Percentiles rank a stretch among this genome's conserved stretches.
Conservation (phyloP, 2,329 filamentous ascomycete genomes). For the Epichloe amarillans region DNA sequence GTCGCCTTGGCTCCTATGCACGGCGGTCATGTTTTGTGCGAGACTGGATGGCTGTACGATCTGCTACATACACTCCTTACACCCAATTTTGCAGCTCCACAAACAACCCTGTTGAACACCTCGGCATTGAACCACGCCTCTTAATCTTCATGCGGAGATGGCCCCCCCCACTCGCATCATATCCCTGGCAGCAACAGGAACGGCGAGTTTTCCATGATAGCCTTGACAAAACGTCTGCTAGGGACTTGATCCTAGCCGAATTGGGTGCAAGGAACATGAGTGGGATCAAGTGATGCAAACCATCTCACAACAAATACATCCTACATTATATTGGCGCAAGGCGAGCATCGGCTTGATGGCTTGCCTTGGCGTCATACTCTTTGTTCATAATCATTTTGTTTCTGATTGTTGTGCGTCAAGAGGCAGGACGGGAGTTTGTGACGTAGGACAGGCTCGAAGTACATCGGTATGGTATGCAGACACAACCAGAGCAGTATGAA, state of each 20-base stretch:
- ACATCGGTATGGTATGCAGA: background rate
- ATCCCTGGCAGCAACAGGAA: background rate
- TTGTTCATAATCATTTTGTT: background rate
- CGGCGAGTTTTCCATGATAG: background rate
- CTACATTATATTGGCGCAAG: background rate
- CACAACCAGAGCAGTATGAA: background rate
- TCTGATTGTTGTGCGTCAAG: background rate
- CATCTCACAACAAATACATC: background rate
- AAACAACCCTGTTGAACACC: no score
- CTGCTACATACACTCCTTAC: no score
- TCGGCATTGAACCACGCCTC: background rate
- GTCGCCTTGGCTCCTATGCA: background rate
- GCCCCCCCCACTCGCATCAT: background rate
- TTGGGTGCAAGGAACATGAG: background rate
- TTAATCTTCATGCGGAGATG: background rate
- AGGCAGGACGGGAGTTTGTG: background rate
- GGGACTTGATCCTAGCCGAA: background rate
- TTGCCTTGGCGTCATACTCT: background rate
- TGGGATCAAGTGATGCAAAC: background rate
- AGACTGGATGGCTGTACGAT: no score
- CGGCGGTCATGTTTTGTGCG: no score
- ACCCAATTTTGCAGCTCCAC: no score
- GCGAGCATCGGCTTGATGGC: background rate
- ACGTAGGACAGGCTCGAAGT: background rate
- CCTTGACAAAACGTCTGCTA: background rate